Conservation (phyloP, 2,329 filamentous ascomycete species). For the Stachybotrys chartarum region DNA sequence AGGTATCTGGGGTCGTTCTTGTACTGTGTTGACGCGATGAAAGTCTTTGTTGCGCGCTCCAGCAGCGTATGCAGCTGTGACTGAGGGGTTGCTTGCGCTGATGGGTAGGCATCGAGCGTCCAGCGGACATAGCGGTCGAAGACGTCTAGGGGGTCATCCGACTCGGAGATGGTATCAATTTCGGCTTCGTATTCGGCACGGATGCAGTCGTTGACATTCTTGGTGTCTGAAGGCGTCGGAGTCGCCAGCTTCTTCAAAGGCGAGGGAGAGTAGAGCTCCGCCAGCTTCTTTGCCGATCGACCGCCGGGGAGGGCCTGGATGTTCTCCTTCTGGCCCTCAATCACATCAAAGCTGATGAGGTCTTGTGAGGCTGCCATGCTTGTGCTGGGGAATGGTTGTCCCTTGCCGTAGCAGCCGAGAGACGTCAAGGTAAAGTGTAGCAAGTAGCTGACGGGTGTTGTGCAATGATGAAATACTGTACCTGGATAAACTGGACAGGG, state of each 20-base stretch:
- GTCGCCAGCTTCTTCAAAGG: conserved; percentile 50
- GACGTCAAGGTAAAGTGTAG: background rate
- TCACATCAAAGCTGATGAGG: conserved; percentile 75
- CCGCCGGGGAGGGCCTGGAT: conserved; percentile 87
- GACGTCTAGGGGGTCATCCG: conserved; percentile 89
- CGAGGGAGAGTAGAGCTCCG: conserved; percentile 68
- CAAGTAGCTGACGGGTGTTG: too few species aligned
- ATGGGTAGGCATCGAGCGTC: conserved; percentile 92
- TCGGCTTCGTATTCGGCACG: conserved; percentile 84
- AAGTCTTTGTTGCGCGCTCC: conserved; percentile 86
- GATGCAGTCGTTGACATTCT: conserved; percentile 70
- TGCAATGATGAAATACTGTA: too few species aligned
- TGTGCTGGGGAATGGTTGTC: conserved; percentile 12
- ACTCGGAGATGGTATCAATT: conserved; percentile 69
- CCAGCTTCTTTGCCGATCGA: conserved; percentile 82
- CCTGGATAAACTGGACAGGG: background rate
- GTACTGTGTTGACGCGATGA: conserved; percentile 80
- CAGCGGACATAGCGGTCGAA: conserved; percentile 97
- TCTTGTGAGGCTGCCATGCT: conserved; percentile 45
- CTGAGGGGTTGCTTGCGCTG: conserved; percentile 82
- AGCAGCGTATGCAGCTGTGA: conserved; percentile 86
- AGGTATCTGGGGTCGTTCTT: conserved; percentile 93
- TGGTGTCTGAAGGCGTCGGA: conserved; percentile 63
- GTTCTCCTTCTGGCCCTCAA: conserved; percentile 96
- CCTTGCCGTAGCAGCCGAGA: conserved; percentile 1